phyloP scores from a whole-genome alignment of 108 stramenopile genomes.

The Fistulifera solaris region DNA sequence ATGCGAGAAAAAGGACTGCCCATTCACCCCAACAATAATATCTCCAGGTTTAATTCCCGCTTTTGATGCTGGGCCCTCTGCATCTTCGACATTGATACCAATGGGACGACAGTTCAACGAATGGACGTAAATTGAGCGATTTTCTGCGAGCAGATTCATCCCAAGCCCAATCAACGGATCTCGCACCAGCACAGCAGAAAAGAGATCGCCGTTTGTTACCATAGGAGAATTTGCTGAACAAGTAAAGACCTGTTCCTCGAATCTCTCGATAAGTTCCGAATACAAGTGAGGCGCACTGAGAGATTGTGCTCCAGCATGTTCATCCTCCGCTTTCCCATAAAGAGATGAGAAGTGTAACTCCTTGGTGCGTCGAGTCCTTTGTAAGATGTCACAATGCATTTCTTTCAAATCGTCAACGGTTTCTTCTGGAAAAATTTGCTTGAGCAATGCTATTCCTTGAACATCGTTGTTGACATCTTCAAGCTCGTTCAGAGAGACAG shows the following conservation, averaged over 20 bases:
- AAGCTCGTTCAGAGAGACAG: too few species aligned
- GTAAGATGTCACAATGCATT: conserved; percentile 8
- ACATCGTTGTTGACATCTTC: too few species aligned
- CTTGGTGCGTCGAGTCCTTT: background rate
- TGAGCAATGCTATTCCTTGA: conserved; percentile 18
- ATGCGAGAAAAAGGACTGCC: conserved; percentile 31
- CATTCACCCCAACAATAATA: conserved; percentile 66
- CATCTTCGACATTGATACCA: conserved; percentile 8
- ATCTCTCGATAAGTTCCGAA: conserved; percentile 31
- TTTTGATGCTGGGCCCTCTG: conserved; percentile 34
- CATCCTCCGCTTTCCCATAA: background rate
- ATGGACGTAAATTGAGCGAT: conserved; percentile 37
- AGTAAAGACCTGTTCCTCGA: background rate
- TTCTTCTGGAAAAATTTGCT: conserved; percentile 18
- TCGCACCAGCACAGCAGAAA: conserved; percentile 14
- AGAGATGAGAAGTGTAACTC: conserved; percentile 3
- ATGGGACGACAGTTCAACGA: conserved; percentile 26
- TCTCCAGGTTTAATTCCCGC: conserved; percentile 56
- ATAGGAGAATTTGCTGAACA: background rate
- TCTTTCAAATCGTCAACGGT: conserved; percentile 10
- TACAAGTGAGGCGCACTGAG: background rate
- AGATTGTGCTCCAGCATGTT: background rate
- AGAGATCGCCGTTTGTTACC: conserved; percentile 9
- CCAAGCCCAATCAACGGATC: conserved; percentile 52
- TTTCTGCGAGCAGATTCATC: conserved; percentile 47